Conservation (phyloP, 2,329 filamentous ascomycete genomes). For the Scedosporium boydii region DNA sequence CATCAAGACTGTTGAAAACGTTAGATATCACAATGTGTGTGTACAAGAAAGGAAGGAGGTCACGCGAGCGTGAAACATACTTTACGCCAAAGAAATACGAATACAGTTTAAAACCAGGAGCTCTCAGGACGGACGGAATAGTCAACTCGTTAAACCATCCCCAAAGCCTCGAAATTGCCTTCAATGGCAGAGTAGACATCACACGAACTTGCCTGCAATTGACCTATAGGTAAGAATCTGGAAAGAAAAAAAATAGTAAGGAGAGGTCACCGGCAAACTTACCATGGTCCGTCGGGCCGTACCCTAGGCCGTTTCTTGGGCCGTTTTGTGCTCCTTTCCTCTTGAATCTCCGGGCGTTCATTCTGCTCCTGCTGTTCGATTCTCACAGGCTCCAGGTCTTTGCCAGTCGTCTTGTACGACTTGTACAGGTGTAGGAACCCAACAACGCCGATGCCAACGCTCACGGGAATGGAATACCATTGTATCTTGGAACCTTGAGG, state of each 20-base stretch:
- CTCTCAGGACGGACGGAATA: slow-evolving; percentile 77
- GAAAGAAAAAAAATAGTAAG: background rate
- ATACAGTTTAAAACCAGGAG: slow-evolving; percentile 88
- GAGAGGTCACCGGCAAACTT: slow-evolving; percentile 13
- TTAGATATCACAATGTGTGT: slow-evolving; percentile 13
- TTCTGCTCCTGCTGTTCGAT: slow-evolving; percentile 24
- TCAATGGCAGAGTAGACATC: slow-evolving; percentile 87
- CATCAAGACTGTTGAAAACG: slow-evolving; percentile 53
- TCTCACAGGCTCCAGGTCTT: slow-evolving; percentile 40
- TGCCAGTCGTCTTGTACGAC: slow-evolving; percentile 29
- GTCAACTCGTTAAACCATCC: slow-evolving; percentile 83
- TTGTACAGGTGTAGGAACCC: slow-evolving; percentile 79
- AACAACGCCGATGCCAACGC: slow-evolving; percentile 74
- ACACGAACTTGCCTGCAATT: slow-evolving; percentile 68
- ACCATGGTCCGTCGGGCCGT: slow-evolving; percentile 78
- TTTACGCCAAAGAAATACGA: slow-evolving; percentile 87
- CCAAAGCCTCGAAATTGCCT: slow-evolving; percentile 83
- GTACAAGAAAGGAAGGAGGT: background rate
- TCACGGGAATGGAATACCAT: slow-evolving; percentile 88
- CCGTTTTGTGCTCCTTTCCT: slow-evolving; percentile 14
- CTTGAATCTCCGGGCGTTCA: slow-evolving; percentile 9
- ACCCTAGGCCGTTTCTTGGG: slow-evolving; percentile 52
- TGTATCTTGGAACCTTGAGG: slow-evolving; percentile 43
- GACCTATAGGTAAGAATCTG: background rate
- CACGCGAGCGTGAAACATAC: slow-evolving; percentile 22